Conservation (phyloP, 371 early-diverging fungal species). For the Blakeslea trispora region DNA sequence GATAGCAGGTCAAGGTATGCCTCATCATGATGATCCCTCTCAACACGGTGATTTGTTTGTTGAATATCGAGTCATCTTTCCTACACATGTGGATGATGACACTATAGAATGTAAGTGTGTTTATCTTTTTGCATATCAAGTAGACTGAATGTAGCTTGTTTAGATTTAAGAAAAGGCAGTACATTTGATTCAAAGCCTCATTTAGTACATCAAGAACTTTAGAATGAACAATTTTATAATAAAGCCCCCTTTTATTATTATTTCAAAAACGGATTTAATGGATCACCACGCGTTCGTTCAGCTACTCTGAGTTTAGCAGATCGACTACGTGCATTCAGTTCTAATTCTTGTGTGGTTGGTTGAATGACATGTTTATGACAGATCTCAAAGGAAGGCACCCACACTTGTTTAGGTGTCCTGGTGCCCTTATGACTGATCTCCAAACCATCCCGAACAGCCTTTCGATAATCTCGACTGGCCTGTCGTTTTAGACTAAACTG, state of each 20-base stretch:
- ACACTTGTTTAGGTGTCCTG: conserved; percentile 4
- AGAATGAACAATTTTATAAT: not conserved
- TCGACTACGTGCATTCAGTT: conserved; percentile 58
- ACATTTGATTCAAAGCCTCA: conserved; percentile 10
- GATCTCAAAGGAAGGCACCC: conserved; percentile 34
- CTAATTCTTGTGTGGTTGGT: conserved; percentile 54
- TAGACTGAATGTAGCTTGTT: not conserved
- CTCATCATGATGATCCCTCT: conserved; percentile 58
- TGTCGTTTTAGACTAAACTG: conserved; percentile 41
- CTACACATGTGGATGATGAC: conserved; percentile 53
- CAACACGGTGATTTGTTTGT: conserved; percentile 87
- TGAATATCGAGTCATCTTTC: conserved; percentile 88
- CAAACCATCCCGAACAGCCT: conserved; percentile 17
- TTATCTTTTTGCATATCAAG: not conserved
- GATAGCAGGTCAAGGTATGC: conserved; percentile 86
- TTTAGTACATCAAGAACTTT: conserved; percentile 30
- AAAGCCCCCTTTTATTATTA: too few species aligned
- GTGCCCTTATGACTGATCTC: conserved; percentile 9
- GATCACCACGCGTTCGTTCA: conserved; percentile 33
- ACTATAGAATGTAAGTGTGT: conserved; percentile 37
- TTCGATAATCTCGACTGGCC: conserved; percentile 30
- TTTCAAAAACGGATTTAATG: conserved; percentile 36
- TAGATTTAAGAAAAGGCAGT: conserved; percentile 25
- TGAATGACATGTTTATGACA: conserved; percentile 47
- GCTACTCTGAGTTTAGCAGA: conserved; percentile 65